Percentiles rank a stretch among this genome's conserved stretches.
phyloP scores from a whole-genome alignment of 106 monocot species.

The Gastrodia elata region DNA sequence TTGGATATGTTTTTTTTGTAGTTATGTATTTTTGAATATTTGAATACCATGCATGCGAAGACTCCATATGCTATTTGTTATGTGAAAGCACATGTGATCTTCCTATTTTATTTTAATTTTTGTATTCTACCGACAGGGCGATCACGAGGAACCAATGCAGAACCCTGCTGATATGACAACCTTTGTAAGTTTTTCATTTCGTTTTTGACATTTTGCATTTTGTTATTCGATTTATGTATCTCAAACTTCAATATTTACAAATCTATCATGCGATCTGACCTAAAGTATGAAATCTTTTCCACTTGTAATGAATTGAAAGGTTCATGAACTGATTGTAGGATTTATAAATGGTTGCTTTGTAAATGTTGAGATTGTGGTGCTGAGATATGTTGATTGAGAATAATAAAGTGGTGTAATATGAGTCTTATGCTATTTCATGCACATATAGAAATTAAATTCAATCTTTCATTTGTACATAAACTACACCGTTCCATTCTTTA shows the following conservation, averaged over 20 bases:
- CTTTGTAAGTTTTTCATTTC: conserved; percentile 32
- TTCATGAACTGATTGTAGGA: background rate
- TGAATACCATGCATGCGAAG: too few relatives aligned
- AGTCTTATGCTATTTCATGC: background rate
- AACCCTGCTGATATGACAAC: conserved; percentile 64
- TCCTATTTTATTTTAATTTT: background rate
- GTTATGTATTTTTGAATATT: too few relatives aligned
- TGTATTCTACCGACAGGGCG: conserved; percentile 25
- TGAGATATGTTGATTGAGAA: too few relatives aligned
- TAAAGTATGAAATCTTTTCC: too few relatives aligned
- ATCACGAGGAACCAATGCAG: conserved; percentile 43
- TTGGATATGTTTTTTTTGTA: too few relatives aligned
- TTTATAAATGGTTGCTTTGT: background rate
- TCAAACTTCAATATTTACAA: too few relatives aligned
- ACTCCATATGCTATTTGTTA: too few relatives aligned
- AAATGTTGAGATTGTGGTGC: background rate
- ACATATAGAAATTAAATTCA: background rate
- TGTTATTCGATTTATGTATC: too few relatives aligned
- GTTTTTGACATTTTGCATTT: background rate
- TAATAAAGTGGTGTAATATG: background rate
- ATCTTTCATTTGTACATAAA: background rate
- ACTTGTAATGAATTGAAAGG: too few relatives aligned
- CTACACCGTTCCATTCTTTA: background rate
- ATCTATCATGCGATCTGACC: too few relatives aligned
- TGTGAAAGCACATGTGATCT: too few relatives aligned